Base-by-base conservation (phyloP, 2,329 filamentous ascomycete species). In the Aspergillus neoniger region DNA sequence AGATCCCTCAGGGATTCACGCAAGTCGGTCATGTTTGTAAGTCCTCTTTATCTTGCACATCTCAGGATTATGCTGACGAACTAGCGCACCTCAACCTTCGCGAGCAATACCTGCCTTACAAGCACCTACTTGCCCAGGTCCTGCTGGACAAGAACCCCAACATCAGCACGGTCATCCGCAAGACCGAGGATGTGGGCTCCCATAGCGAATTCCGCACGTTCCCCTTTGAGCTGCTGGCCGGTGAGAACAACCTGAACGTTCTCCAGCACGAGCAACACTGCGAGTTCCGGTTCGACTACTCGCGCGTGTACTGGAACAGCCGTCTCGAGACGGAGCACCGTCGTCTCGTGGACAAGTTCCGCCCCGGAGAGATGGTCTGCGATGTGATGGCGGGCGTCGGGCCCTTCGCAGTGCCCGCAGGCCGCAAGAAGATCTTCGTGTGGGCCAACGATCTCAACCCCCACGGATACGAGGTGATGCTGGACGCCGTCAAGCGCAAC, bases 321-420 rank as follows among this genome's bases (percentile, higher is more conserved):
- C 88, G 94, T 67, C 85, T 99, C 14, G 89, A 96, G 70, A 91
- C 88, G 0, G 95, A 99, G 77, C 95, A 99, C 77, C 87, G 89
- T 65, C 85, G 95, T 3, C 81, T 98, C 15, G 86, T 94, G 61
- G 80, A 84, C 55, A 79, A 88, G 57, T 97, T 98, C 80, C 80
- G 86, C 58, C 87, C 90, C 6, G 93, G 95, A 41, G 91, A 98
- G 72, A 92, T 92, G 3, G 91, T 98, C 1, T 95, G 90, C 79
- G 95, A 99, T 76, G 90, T 97, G 65, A 99, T 98, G 94, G 94
- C 93, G 0, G 95, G 95, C 47, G 93, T 99, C 53, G 95, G 95
- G 0, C 95, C 95, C 0, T 99, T 99, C 76, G 93, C 94, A 21
- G 83, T 96, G 3, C 95, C 95, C 0, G 92, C 94, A 0, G 95